A percentile compares a stretch with the other conserved stretches of the same genome.
phyloP scores from a whole-genome alignment of 2,329 filamentous ascomycete species.

The Alternaria alternata region DNA sequence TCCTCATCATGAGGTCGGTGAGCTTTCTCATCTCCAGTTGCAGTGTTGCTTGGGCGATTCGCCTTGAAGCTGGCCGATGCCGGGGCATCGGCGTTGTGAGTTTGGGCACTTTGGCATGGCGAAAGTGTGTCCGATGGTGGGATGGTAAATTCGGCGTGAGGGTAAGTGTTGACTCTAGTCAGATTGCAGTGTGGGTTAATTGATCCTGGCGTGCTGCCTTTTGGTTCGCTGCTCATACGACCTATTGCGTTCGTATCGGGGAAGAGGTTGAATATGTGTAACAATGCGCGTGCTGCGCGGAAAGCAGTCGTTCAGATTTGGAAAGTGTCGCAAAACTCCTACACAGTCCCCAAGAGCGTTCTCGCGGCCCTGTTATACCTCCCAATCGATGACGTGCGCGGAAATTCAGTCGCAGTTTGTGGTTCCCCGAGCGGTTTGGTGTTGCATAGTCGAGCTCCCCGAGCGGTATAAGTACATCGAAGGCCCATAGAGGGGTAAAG shows the following conservation, averaged over 20 bases:
- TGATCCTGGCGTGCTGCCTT: constrained; percentile 58
- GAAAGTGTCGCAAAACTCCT: constrained; percentile 3
- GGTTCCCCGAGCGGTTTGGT: constrained; percentile 11
- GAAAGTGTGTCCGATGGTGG: constrained; percentile 37
- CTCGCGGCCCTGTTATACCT: constrained; percentile 1
- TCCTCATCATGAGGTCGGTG: constrained; percentile 12
- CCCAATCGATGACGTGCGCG: constrained; percentile 12
- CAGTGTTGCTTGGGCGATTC: constrained; percentile 27
- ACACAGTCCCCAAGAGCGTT: constrained; percentile 9
- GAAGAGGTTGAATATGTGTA: background rate
- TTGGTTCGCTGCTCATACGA: constrained; percentile 46
- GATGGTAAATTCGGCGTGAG: constrained; percentile 45
- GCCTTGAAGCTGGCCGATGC: constrained; percentile 36
- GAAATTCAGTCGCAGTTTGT: constrained; percentile 10
- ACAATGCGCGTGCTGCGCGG: constrained; percentile 10
- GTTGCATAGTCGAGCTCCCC: background rate
- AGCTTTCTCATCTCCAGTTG: constrained; percentile 37
- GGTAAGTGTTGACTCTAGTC: constrained; percentile 38
- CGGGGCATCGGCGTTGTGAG: constrained; percentile 47
- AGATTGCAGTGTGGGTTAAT: constrained; percentile 31
- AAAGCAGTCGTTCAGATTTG: background rate
- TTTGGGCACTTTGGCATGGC: constrained; percentile 49
- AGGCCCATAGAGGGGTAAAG: constrained; percentile 7
- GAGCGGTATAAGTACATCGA: constrained; percentile 13
- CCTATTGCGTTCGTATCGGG: constrained; percentile 7